phyloP scores from a whole-genome alignment of 1,139 yeast genomes.

The Debaryomycetaceae sp. region DNA sequence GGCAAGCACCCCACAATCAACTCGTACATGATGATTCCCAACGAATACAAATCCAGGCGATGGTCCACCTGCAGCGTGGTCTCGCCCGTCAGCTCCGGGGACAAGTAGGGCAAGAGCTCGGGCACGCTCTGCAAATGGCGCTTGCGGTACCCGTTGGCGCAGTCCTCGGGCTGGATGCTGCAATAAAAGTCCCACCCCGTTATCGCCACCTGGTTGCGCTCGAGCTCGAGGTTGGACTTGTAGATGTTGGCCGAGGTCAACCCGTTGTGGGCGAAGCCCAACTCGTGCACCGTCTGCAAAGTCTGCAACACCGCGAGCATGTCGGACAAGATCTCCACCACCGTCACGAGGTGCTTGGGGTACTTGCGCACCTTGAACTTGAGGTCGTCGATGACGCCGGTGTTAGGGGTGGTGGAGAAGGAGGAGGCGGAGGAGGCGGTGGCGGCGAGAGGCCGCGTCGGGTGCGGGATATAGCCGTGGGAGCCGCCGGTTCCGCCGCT shows the following conservation, averaged over 20 bases:
- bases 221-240: constrained; percentile 20
- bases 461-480: not conserved
- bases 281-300: constrained; percentile 34
- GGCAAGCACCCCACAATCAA: constrained; percentile 44
- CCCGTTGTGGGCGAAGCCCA: constrained; percentile 49
- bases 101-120: constrained; percentile 43
- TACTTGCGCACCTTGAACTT: constrained; percentile 10
- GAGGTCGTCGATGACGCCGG: constrained; percentile 4
- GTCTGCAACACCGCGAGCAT: constrained; percentile 31
- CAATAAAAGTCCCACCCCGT: constrained; percentile 53
- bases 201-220: constrained; percentile 26
- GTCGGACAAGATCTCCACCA: constrained; percentile 30
- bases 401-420: constrained; percentile 3
- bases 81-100: constrained; percentile 50
- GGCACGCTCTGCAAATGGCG: constrained; percentile 25
- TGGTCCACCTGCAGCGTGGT: constrained; percentile 39
- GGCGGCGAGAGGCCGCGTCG: not conserved
- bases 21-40: constrained; percentile 50
- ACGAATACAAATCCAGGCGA: constrained; percentile 48
- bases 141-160: constrained; percentile 29
- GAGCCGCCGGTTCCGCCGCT: not conserved
- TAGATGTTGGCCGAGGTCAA: constrained; percentile 37
- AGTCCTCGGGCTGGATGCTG: constrained; percentile 39
- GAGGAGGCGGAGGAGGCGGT: not conserved
- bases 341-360: constrained; percentile 18